These are phyloP conservation scores for Arabis alpina DNA, from an alignment of 345 rosid species.

Conservation along the genomic window DNA sequence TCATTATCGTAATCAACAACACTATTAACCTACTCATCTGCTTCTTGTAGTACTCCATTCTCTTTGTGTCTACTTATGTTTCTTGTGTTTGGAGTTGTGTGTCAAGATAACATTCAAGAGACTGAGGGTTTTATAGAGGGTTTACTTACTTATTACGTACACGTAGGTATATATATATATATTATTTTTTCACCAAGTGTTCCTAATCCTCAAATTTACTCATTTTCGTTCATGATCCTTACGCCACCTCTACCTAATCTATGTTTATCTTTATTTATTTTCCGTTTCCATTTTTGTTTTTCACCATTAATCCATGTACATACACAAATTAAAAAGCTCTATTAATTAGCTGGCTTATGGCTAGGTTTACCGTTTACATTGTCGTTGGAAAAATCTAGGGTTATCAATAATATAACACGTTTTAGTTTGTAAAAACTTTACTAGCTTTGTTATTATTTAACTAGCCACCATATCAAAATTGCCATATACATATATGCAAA, in stretches of 20 bases:
- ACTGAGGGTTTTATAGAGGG: conserved; percentile 27
- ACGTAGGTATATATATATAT: neutral
- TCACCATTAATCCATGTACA: neutral
- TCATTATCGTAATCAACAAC: conserved; percentile 7
- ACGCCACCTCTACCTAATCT: conserved; percentile 26
- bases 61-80: neutral
- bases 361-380: neutral
- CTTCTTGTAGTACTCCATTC: conserved; percentile 23
- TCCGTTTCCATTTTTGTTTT: neutral
- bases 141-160: conserved; percentile 5
- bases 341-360: neutral
- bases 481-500: neutral
- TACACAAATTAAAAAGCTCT: neutral
- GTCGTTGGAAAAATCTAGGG: neutral
- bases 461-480: neutral
- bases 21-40: conserved; percentile 7
- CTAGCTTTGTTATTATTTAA: neutral
- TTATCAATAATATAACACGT: neutral
- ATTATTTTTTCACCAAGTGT: neutral
- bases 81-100: conserved; percentile 21
- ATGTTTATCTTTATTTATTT: neutral
- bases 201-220: conserved; percentile 14
- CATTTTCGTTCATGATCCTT: conserved; percentile 9
- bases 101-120: conserved; percentile 11
- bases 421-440: neutral